Percentiles rank a stretch among this genome's conserved stretches.
Conservation (phyloP, 106 monocot genomes). For the Allium cepa region DNA sequence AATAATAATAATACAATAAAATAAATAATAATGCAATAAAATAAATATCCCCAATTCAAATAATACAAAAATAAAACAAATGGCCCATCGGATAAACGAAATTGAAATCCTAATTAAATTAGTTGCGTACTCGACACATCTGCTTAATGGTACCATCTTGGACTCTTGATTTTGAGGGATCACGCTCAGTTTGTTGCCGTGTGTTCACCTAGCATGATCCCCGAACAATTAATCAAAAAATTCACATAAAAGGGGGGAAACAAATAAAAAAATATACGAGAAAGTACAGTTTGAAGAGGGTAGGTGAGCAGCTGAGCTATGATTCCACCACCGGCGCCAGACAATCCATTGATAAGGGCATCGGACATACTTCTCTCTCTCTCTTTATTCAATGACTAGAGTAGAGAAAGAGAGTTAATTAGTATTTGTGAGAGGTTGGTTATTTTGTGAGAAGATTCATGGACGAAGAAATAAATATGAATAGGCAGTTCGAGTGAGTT, state of each 20-base stretch:
- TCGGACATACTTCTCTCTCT: conserved; percentile 40
- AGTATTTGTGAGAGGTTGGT: neutral
- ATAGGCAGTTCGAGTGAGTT: neutral
- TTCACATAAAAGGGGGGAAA: neutral
- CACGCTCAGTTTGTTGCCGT: conserved; percentile 88
- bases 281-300: conserved; percentile 82
- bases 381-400: neutral
- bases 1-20: neutral
- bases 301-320: conserved; percentile 93
- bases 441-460: too few species aligned
- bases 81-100: too few species aligned
- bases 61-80: neutral
- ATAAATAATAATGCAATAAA: neutral
- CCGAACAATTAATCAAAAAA: neutral
- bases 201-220: conserved; percentile 24
- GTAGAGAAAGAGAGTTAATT: neutral
- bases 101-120: too few species aligned
- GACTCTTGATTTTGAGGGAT: conserved; percentile 28
- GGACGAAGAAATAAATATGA: neutral
- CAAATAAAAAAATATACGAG: neutral
- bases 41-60: neutral
- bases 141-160: conserved; percentile 53
- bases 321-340: conserved; percentile 92
- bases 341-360: conserved; percentile 85
- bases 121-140: conserved; percentile 37